These are phyloP conservation scores for Podospora comata DNA, from an alignment of 495 filamentous ascomycete species.

Conservation along the genomic window DNA sequence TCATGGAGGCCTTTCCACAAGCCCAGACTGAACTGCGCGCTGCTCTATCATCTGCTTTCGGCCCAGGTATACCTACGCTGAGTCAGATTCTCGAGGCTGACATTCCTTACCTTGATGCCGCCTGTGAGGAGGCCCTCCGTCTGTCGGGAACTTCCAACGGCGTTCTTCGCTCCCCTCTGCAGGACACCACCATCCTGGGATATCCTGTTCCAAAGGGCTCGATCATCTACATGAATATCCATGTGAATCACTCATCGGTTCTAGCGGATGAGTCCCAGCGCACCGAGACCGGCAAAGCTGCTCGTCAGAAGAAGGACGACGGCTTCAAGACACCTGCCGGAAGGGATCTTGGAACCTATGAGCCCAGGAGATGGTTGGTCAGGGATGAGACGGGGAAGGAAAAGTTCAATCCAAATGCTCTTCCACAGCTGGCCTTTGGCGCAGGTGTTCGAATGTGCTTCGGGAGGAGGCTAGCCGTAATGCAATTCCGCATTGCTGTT, in stretches of 20 bases:
- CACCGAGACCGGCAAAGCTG: conserved; percentile 23
- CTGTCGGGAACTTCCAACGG: conserved; percentile 21
- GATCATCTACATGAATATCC: conserved; percentile 25
- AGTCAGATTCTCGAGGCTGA: conserved; percentile 30
- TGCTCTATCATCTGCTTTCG: conserved; percentile 24
- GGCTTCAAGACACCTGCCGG: conserved; percentile 20
- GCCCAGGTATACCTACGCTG: conserved; percentile 19
- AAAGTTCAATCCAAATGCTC: conserved; percentile 26
- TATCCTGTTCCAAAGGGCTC: conserved; percentile 38
- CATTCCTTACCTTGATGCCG: conserved; percentile 41
- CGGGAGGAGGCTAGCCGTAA: conserved; percentile 27
- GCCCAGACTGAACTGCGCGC: conserved; percentile 31
- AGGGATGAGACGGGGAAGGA: conserved; percentile 28
- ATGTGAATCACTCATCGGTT: conserved; percentile 19
- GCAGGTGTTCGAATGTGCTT: conserved; percentile 29
- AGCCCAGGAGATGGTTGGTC: conserved; percentile 35
- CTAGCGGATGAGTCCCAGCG: conserved; percentile 27
- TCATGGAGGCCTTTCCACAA: conserved; percentile 29
- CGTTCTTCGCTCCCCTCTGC: conserved; percentile 27
- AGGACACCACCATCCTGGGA: conserved; percentile 37
- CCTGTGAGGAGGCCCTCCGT: conserved; percentile 37
- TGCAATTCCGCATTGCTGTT: conserved; percentile 30
- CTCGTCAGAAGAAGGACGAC: conserved; percentile 23
- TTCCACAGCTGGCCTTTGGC: conserved; percentile 27
- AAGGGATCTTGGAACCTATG: conserved; percentile 27